These are phyloP conservation scores for Agrocybe pediades DNA, from an alignment of 768 basidiomycete genomes.

Conservation along the genomic window DNA sequence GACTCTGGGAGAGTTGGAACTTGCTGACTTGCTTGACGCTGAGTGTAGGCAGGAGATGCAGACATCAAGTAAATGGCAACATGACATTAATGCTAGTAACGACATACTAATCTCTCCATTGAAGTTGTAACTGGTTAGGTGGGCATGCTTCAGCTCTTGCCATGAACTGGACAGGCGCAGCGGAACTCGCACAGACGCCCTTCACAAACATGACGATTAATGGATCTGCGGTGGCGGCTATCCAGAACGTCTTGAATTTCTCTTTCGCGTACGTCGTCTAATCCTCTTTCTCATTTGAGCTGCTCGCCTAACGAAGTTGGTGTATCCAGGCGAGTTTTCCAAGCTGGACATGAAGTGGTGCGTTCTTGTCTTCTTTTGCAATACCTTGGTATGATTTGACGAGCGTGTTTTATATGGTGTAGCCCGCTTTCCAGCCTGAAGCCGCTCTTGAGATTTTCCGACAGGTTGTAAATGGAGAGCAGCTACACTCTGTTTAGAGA, in stretches of 20 bases:
- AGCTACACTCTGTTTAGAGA: conserved; percentile 48
- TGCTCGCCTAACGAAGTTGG: too few relatives aligned
- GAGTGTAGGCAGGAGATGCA: conserved; percentile 42
- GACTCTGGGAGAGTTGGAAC: too few relatives aligned
- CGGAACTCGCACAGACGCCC: conserved; percentile 33
- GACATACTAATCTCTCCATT: background rate
- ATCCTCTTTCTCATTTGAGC: background rate
- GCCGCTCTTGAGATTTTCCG: conserved; percentile 60
- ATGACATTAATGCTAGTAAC: background rate
- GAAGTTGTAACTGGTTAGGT: conserved; percentile 51
- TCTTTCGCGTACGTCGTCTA: conserved; percentile 57
- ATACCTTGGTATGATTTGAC: background rate
- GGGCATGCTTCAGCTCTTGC: conserved; percentile 42
- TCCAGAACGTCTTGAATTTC: conserved; percentile 68
- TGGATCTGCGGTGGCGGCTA: conserved; percentile 52
- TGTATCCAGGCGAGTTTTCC: conserved; percentile 55
- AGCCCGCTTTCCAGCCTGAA: conserved; percentile 67
- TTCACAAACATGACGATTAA: conserved; percentile 60
- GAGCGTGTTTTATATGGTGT: background rate
- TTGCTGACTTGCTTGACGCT: background rate
- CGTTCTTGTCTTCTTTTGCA: conserved; percentile 21
- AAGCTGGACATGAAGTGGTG: conserved; percentile 65
- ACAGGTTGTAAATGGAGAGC: conserved; percentile 52
- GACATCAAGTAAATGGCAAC: conserved; percentile 46
- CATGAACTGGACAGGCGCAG: conserved; percentile 50